Conservation (phyloP, 2,329 filamentous ascomycete species). For the Aspergillus chevalieri region DNA sequence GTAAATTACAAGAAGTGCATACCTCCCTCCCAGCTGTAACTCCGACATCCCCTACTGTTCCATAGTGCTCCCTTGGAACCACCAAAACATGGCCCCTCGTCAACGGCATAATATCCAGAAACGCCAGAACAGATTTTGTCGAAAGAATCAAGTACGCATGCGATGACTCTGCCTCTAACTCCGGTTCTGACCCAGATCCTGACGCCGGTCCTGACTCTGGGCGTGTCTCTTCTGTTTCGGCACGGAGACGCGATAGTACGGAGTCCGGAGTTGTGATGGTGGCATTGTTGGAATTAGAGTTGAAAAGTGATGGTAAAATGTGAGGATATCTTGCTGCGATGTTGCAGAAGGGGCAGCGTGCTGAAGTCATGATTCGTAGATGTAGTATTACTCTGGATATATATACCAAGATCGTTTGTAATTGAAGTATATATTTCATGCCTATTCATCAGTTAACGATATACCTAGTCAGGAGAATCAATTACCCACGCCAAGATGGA, state of each 20-base stretch:
- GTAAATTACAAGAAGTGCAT: conserved; percentile 40
- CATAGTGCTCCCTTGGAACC: conserved; percentile 68
- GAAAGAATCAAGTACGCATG: conserved; percentile 61
- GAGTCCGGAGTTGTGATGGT: not conserved
- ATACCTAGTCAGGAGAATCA: too few species aligned
- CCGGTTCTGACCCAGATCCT: not conserved
- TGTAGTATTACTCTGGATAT: not conserved
- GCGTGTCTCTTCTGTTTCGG: conserved; percentile 10
- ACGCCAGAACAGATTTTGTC: conserved; percentile 71
- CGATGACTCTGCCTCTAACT: not conserved
- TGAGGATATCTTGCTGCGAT: conserved; percentile 50
- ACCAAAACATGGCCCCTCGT: conserved; percentile 77
- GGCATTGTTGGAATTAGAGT: conserved; percentile 13
- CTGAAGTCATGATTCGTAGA: not conserved
- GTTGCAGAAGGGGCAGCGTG: conserved; percentile 52
- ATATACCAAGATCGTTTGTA: not conserved
- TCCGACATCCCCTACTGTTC: conserved; percentile 68
- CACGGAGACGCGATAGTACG: conserved; percentile 4
- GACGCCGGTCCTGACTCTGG: not conserved
- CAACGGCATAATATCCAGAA: conserved; percentile 89
- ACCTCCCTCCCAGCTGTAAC: conserved; percentile 60
- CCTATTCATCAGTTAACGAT: too few species aligned
- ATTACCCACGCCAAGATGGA: too few species aligned
- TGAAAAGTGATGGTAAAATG: conserved; percentile 18
- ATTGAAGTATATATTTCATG: too few species aligned